These are phyloP conservation scores for Fusarium sp. DNA, from an alignment of 2,329 filamentous ascomycete genomes.

Conservation along the genomic window DNA sequence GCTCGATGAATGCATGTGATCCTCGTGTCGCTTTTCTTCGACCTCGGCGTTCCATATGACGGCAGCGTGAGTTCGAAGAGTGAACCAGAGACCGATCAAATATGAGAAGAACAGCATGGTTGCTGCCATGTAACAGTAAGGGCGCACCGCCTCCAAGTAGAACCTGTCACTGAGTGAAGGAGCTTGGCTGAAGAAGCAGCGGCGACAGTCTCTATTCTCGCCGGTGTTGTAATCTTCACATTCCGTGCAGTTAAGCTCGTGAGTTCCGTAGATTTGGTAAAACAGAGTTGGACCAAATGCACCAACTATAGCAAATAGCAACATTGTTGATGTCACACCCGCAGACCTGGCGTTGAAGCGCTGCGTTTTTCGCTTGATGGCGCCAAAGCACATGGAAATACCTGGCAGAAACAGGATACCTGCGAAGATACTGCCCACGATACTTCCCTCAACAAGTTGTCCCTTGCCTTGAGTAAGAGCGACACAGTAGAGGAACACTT, in stretches of 20 bases:
- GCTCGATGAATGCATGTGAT: conserved; percentile 53
- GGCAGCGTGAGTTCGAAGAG: conserved; percentile 92
- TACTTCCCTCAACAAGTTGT: conserved; percentile 92
- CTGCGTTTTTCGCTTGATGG: conserved; percentile 97
- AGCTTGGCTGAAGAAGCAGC: conserved; percentile 92
- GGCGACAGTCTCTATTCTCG: conserved; percentile 78
- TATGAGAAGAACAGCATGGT: conserved; percentile 91
- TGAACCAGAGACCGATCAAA: conserved; percentile 94
- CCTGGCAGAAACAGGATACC: conserved; percentile 95
- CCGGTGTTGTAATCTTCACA: conserved; percentile 61
- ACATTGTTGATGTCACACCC: conserved; percentile 96
- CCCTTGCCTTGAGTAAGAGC: conserved; percentile 93
- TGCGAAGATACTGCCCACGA: conserved; percentile 97
- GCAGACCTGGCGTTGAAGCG: conserved; percentile 97
- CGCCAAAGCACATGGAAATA: conserved; percentile 98
- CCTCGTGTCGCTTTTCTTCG: conserved; percentile 79
- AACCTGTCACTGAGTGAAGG: conserved; percentile 88
- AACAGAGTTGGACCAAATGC: conserved; percentile 96
- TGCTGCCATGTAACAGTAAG: conserved; percentile 92
- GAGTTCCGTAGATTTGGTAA: conserved; percentile 98
- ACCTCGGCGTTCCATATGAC: conserved; percentile 94
- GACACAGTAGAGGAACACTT: conserved; percentile 97
- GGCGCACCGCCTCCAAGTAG: conserved; percentile 88
- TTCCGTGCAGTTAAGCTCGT: conserved; percentile 88
- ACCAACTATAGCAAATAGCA: conserved; percentile 94